Base-by-base conservation (phyloP, 1,139 yeast species). In the Geotrichum candidum region DNA sequence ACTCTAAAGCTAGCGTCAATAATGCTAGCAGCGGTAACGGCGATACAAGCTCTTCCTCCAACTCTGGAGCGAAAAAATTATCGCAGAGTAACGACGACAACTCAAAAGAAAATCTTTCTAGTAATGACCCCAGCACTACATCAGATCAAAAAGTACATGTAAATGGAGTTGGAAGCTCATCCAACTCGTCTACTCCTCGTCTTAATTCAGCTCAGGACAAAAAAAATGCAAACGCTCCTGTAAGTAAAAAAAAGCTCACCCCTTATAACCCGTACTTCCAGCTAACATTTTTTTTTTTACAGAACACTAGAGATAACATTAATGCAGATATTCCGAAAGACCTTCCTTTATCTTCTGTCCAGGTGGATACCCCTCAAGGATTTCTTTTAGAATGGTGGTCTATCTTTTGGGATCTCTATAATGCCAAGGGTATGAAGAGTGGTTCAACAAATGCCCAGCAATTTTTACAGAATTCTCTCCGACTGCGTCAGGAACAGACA, bases 301-400 rank as follows among this genome's bases (percentile, higher is more conserved):
- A 38, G 45, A 38, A 9, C 45, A 38, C 18, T 38, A 38, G n/a
- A 38, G 45, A 38, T 38, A n/a, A 11, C 15, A 38, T 13, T 38
- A 15, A 38, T 6, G 45, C 45, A 15, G 45, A 38, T n/a, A 13
- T 38, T 5, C 15, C 64, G 13, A 51, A 46, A 33, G 60, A 52
- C 38, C 58, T 51, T 15, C 59, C 63, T 5, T 25, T 57, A 4
- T 64, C 68, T 18, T 59, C 60, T 48, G 70, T 73, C 15, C 75
- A 76, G 29, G 72, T 76, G 61, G 77, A 90, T 71, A 86, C 96
- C 3, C 95, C 96, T 0, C 92, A 87, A 68, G 95, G 97, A 10
- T 91, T 90, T 70, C 77, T 91, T 54, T 86, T 83, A 68, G 97
- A 91, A 72, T 92, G 98, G 97, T 92, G 97, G 97, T 91, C 86